Base-by-base conservation (phyloP, 768 basidiomycete species). In the Boletus fagicola region DNA sequence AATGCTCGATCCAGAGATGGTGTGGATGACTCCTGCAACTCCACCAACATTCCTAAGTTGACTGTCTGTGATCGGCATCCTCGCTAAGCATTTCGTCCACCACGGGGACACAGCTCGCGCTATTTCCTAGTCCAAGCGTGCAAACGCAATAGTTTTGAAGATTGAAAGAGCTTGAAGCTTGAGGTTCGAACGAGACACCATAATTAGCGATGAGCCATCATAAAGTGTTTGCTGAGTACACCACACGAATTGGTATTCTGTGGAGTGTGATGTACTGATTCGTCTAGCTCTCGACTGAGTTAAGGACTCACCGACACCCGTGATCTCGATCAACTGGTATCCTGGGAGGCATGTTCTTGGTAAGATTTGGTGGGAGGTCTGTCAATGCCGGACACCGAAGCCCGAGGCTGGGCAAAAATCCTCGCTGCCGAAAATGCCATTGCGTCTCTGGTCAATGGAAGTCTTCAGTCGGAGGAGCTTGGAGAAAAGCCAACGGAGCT, bases 41-140 rank as follows among this genome's bases (percentile, higher is more conserved):
- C 54, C 44, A 35, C 53, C 40, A 6, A 24, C 36, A 56, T 66
- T 59, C 58, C 57, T 44, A 42, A 44, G 35, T 42, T 28, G 39
- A 43, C 35, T 44, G 45, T 24, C 45, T 12, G 51, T 36, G 46
- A 45, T 54, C 24, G 42, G 49, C 33, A 43, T 44, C 15, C 42
- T 24, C 18, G 60, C 43, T 36, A 13, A 45, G 44, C n/a, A 24
- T 18, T 20, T 30, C 7, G 15, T 33, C 36, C 40, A 28, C 54
- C 31, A 18, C 36, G 42, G 7, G 33, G 16, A 22, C 5, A 12
- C 48, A 60, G 18, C 20, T 31, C 7, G 16, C 4, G 40, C 11
- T 18, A 4, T 30, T 63, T 49, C 38, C 28, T 4, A 10, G 33
- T 36, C 56, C 12, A 26, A 9, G 42, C 18, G 22, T 22, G 35